Evolutionary conservation across 768 basidiomycete species (phyloP).

Genomic region (Tricholomella constricta): DNA sequence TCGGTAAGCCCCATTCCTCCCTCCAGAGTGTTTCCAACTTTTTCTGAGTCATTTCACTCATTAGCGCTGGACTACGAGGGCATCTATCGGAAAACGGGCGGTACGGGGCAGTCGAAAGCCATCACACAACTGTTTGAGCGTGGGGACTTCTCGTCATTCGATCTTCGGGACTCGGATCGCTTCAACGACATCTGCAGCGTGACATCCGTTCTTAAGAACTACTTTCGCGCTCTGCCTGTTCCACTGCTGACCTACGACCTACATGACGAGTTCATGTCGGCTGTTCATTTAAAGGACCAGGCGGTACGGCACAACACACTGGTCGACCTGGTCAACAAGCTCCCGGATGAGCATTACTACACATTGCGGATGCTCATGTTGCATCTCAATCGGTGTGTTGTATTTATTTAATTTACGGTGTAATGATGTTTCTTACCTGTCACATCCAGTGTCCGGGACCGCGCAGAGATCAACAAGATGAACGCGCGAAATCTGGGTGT

Average conservation of each 20-base stretch:
- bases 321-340: constrained; percentile 66
- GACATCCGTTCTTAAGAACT: constrained; percentile 95
- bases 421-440: constrained; percentile 5
- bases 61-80: constrained; percentile 94
- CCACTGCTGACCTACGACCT: constrained; percentile 90
- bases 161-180: constrained; percentile 79
- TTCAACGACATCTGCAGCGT: constrained; percentile 98
- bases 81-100: constrained; percentile 97
- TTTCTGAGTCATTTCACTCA: not conserved
- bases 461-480: constrained; percentile 84
- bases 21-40: not conserved
- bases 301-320: constrained; percentile 60
- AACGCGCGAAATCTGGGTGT: constrained; percentile 93
- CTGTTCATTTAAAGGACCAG: constrained; percentile 69
- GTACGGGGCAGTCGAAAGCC: constrained; percentile 85
- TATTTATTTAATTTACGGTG: not conserved
- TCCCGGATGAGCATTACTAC: constrained; percentile 87
- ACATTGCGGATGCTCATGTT: constrained; percentile 82
- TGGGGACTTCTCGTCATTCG: constrained; percentile 87
- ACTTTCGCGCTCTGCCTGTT: constrained; percentile 90
- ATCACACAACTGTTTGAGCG: constrained; percentile 96
- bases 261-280: constrained; percentile 86
- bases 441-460: constrained; percentile 55
- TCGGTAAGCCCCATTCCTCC: constrained; percentile 53
- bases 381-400: constrained; percentile 81